phyloP scores from a whole-genome alignment of 306 rosid genomes.

The Trifolium fragiferum region DNA sequence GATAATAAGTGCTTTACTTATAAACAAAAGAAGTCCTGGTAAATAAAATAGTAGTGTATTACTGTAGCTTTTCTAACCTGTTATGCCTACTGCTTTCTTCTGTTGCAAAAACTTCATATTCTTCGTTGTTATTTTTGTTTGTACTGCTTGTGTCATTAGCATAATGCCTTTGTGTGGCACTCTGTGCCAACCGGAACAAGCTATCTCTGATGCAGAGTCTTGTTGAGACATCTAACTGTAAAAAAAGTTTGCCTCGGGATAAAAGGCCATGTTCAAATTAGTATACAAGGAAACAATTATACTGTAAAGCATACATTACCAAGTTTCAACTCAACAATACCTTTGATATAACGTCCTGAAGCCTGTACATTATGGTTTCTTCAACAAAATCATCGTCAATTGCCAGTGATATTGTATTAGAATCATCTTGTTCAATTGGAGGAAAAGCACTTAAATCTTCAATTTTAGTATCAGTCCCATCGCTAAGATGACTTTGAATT shows the following conservation, averaged over 20 bases:
- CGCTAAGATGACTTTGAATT: conserved; percentile 57
- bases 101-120: conserved; percentile 54
- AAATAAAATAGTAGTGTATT: conserved; percentile 8
- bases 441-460: conserved; percentile 62
- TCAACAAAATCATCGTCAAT: conserved; percentile 63
- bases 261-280: conserved; percentile 53
- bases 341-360: conserved; percentile 78
- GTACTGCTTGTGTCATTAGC: conserved; percentile 66
- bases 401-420: conserved; percentile 61
- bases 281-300: conserved; percentile 41
- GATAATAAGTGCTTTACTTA: conserved; percentile 23
- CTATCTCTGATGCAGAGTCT: conserved; percentile 86
- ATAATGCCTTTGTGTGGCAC: conserved; percentile 74
- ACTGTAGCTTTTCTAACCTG: conserved; percentile 56
- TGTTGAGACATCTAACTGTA: conserved; percentile 82
- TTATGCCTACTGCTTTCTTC: conserved; percentile 57
- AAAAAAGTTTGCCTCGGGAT: conserved; percentile 55
- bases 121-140: conserved; percentile 63
- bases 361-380: conserved; percentile 66
- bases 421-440: conserved; percentile 74
- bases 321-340: conserved; percentile 54
- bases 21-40: conserved; percentile 11
- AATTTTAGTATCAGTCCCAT: conserved; percentile 55
- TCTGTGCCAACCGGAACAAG: conserved; percentile 87
- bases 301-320: conserved; percentile 39